Base-by-base conservation (phyloP, 768 basidiomycete species). In the Boletus speciosus region DNA sequence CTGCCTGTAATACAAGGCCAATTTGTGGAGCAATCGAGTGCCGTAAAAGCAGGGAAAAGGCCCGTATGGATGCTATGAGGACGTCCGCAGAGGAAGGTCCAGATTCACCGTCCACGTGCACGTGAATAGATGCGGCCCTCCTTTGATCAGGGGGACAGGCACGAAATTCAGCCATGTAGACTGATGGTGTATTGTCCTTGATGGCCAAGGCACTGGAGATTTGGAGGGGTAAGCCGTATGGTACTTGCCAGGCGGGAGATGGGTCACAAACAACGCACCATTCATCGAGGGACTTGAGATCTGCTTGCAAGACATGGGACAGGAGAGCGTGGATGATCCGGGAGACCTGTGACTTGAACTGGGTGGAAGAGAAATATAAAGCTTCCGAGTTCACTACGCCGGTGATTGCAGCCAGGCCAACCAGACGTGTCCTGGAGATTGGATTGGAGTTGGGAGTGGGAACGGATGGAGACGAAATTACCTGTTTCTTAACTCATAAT, bases 101-200 rank as follows among this genome's bases (percentile, higher is more conserved):
- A 47, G 84, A 82, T 62, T 97, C 90, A 10, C 93, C 93, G 59
- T 95, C 88, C 15, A 93, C 72, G 66, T 96, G 93, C 9, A 87
- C 74, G 66, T 95, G 93, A 14, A 97, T 88, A 2, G 93, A 96
- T 5, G 89, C 87, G 1, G 94, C 93, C 31, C 90, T 82, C 50
- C 94, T 76, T 67, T 95, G 90, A 14, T 84, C 74, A 3, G 84
- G 74, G 11, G 94, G 93, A 51, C 88, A 78, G 5, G 85, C 84
- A 35, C 91, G 82, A 61, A 94, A 96, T 65, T 95, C 92, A 12
- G 83, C 82, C 60, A 95, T 74, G 68, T 90, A 94, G 2, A 86
- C 82, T 1, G 93, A 92, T 3, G 77, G 78, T 1, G 90, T 79
- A 38, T 85, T 79, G 46, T 86, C 84, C 66, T 85, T 87, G 54